Percentiles rank a stretch among this genome's conserved stretches.
Evolutionary conservation across 306 rosid genomes (phyloP).

Genomic region (Gillenia trifoliata): DNA sequence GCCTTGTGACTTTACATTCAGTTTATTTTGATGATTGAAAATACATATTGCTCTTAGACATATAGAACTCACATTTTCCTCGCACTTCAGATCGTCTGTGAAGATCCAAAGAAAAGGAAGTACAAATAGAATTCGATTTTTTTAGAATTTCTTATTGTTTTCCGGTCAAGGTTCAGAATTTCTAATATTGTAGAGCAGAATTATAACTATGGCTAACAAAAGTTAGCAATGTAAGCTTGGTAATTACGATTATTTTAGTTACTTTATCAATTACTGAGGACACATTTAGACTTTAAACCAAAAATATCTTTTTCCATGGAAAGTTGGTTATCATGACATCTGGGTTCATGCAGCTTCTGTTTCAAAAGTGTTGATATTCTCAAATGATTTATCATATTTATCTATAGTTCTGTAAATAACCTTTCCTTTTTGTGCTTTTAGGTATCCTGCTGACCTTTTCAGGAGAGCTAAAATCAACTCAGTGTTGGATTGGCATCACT

Average conservation of each 20-base stretch:
- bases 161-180: too few species aligned
- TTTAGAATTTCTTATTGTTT: not conserved
- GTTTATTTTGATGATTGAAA: too few species aligned
- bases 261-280: not conserved
- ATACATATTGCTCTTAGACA: too few species aligned
- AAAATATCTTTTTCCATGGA: not conserved
- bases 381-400: not conserved
- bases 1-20: not conserved
- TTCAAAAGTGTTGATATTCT: not conserved
- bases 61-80: too few species aligned
- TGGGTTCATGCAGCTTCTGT: not conserved
- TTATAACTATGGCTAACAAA: not conserved
- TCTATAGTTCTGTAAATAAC: not conserved
- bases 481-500: constrained; percentile 88
- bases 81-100: not conserved
- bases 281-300: not conserved
- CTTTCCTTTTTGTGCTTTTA: constrained; percentile 26
- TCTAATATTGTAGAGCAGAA: not conserved
- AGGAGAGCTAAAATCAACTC: constrained; percentile 79
- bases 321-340: not conserved
- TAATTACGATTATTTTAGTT: not conserved
- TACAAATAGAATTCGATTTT: not conserved
- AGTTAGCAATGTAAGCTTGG: not conserved
- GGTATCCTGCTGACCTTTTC: constrained; percentile 85
- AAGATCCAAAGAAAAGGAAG: not conserved